phyloP scores from a whole-genome alignment of 768 basidiomycete species.

The Agaricus sinodeliciosus region DNA sequence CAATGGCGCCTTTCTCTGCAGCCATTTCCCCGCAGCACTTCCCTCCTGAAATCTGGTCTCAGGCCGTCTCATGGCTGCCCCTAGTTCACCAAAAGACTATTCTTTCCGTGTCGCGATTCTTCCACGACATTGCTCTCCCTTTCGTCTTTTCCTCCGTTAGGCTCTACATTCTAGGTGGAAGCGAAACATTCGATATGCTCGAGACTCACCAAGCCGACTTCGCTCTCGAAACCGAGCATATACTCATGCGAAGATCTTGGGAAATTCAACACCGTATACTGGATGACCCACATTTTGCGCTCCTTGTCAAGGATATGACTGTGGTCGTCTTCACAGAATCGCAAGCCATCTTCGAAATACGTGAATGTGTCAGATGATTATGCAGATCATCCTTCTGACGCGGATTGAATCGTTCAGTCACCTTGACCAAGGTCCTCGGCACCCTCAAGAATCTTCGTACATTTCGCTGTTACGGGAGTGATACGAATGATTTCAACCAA shows the following conservation, averaged over 20 bases:
- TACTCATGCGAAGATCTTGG: slow-evolving; percentile 31
- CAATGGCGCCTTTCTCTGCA: background rate
- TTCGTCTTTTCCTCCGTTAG: slow-evolving; percentile 28
- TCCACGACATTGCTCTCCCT: slow-evolving; percentile 28
- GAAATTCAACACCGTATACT: slow-evolving; percentile 31
- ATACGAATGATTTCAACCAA: background rate
- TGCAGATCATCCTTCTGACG: background rate
- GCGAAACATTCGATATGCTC: slow-evolving; percentile 20
- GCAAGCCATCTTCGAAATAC: slow-evolving; percentile 28
- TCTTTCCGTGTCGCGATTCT: slow-evolving; percentile 28
- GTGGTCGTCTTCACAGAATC: slow-evolving; percentile 29
- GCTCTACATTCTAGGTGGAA: slow-evolving; percentile 29
- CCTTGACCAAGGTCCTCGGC: slow-evolving; percentile 25
- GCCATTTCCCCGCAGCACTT: slow-evolving; percentile 15
- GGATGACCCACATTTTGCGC: slow-evolving; percentile 26
- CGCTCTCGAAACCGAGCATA: slow-evolving; percentile 20
- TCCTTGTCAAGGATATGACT: slow-evolving; percentile 27
- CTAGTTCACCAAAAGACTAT: slow-evolving; percentile 18
- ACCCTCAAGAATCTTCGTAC: slow-evolving; percentile 25
- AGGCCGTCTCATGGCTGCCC: slow-evolving; percentile 25
- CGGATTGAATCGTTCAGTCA: slow-evolving; percentile 18
- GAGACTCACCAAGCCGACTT: slow-evolving; percentile 23
- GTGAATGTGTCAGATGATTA: slow-evolving; percentile 16
- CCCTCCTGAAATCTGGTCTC: slow-evolving; percentile 33
- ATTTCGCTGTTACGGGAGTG: slow-evolving; percentile 31